phyloP scores from a whole-genome alignment of 2,329 filamentous ascomycete species.

The Penicillium sp. region DNA sequence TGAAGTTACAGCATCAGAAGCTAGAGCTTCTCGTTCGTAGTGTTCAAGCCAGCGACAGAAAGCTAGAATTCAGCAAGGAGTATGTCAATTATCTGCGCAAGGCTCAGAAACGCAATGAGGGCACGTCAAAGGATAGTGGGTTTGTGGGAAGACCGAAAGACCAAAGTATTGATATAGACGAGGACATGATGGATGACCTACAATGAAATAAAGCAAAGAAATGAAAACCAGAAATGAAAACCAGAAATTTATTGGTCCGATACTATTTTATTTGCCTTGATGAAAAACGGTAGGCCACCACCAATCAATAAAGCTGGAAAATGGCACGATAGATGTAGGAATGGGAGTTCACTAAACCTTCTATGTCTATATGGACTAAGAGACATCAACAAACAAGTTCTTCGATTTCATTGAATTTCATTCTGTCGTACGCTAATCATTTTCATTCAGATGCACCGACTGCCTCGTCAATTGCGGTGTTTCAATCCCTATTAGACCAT shows the following conservation, averaged over 20 bases:
- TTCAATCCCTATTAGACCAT: no score
- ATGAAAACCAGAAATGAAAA: not conserved
- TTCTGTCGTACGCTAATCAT: no score
- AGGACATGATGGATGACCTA: constrained; percentile 39
- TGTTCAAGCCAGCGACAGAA: constrained; percentile 53
- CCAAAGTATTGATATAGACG: constrained; percentile 28
- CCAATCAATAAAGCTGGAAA: no score
- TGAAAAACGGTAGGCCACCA: not conserved
- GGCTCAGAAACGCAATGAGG: constrained; percentile 35
- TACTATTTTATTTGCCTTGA: not conserved
- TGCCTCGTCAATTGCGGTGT: no score
- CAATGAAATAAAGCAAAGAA: constrained; percentile 16
- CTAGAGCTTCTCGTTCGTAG: constrained; percentile 50
- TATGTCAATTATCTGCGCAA: constrained; percentile 53
- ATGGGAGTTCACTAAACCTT: no score
- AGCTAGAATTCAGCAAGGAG: constrained; percentile 56
- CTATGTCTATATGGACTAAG: no score
- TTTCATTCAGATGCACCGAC: no score
- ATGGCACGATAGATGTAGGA: no score
- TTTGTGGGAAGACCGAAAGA: constrained; percentile 12
- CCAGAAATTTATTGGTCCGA: not conserved
- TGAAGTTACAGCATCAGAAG: constrained; percentile 48
- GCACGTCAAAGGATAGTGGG: constrained; percentile 18
- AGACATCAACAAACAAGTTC: no score
- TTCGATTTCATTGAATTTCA: no score